Evolutionary conservation across 352 stramenopile species (phyloP), one percentile per base, ranked within the genome.

Genomic region (Plasmopara halstedii): DNA sequence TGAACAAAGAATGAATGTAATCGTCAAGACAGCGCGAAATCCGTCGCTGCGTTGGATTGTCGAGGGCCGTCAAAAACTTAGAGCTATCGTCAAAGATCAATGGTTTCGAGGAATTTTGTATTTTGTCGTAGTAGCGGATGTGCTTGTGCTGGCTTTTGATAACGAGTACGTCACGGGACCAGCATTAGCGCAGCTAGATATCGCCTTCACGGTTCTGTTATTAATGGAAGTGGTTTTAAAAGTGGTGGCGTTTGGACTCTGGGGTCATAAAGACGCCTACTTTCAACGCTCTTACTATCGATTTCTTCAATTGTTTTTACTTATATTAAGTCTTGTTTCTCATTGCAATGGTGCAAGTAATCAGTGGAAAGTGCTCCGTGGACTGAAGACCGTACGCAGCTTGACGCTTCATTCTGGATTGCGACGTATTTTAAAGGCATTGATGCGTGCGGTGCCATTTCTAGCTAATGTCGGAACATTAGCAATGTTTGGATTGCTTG

Each of bases 381-480:
- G 78, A 0, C 63, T 90, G 40, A 90, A 90, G 39, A 82, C 73
- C 0, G 67, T 69, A 42, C 71, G 78, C 2, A 72, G 59, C 29
- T 64, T 90, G 43, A 85, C 78, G 9, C 62, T 87, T 2, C 76
- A 83, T 44, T 56, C 67, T 1, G 78, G 78, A 0, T 45, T 90
- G 23, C 66, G 73, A 2, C 75, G 78, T 29, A 90, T 90, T 34
- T 42, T 88, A 13, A 73, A 78, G 38, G 69, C 78, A 9, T 54
- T 90, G 8, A 61, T 67, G 26, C 70, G 75, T 1, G 78, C 78
- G 0, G 64, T 90, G 3, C 78, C 78, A 20, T 87, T 90, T 37
- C 59, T 90, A 3, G 71, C 78, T 23, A 90, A 90, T 38, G 78
- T 90, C 13, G 65, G 55, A 3, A 85, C 73, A 19, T 64, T 90